A percentile compares a stretch with the other conserved stretches of the same genome.
These are phyloP conservation scores for Lentinula raphanica DNA, from an alignment of 768 basidiomycete species.

Conservation along the genomic window DNA sequence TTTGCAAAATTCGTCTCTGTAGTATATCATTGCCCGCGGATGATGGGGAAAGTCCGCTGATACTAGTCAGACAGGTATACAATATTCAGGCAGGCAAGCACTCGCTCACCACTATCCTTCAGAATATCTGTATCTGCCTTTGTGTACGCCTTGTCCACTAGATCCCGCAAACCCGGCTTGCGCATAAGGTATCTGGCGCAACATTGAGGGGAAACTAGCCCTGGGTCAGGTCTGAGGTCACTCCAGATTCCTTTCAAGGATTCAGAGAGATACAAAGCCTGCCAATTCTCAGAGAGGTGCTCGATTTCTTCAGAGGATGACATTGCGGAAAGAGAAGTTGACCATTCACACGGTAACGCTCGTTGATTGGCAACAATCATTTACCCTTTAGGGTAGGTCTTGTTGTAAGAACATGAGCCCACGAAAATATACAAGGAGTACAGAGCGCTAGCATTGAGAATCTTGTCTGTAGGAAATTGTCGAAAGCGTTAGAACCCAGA, in stretches of 20 bases:
- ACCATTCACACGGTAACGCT: no score
- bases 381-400: no score
- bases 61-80: not conserved
- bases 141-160: not conserved
- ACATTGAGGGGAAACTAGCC: not conserved
- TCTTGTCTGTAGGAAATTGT: no score
- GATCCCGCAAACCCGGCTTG: not conserved
- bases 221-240: not conserved
- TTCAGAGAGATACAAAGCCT: not conserved
- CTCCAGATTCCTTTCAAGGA: not conserved
- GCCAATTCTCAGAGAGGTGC: no score
- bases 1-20: not conserved
- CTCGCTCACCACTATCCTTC: not conserved
- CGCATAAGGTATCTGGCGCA: not conserved
- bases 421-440: no score
- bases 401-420: no score
- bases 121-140: not conserved
- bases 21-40: not conserved
- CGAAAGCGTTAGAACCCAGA: no score
- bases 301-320: no score
- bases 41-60: not conserved
- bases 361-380: no score
- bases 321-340: no score
- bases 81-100: not conserved
- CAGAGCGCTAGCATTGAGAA: no score